Percentiles rank a stretch among this genome's conserved stretches.
Conservation (phyloP, 352 stramenopile genomes). For the Saprolegnia parasitica region DNA sequence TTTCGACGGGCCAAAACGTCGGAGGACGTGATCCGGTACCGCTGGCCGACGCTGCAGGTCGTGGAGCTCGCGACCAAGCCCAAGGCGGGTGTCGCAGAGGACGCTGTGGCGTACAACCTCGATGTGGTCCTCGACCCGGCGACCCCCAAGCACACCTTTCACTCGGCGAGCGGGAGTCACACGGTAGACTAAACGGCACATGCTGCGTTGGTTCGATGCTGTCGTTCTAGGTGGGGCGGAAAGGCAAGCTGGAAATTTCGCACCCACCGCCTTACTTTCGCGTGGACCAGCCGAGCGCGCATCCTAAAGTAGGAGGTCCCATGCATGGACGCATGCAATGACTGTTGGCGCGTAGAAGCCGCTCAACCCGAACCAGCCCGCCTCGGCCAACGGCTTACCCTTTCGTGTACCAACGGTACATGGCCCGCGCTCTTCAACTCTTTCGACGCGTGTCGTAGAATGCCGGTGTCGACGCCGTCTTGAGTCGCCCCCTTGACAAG, state of each 20-base stretch:
- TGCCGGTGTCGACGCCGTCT: neutral
- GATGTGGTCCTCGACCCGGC: conserved; percentile 20
- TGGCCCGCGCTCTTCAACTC: neutral
- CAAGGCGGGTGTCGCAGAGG: neutral
- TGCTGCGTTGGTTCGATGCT: neutral
- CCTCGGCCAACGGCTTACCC: conserved; percentile 13
- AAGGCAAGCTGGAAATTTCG: conserved; percentile 20
- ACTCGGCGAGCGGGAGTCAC: conserved; percentile 20
- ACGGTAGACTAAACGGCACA: neutral
- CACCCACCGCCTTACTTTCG: conserved; percentile 8
- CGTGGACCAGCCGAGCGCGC: neutral
- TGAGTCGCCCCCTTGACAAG: neutral
- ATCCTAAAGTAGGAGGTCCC: neutral
- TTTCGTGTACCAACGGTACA: conserved; percentile 13
- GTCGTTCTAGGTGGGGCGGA: conserved; percentile 17
- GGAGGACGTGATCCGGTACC: conserved; percentile 6
- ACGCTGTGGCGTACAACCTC: conserved; percentile 11
- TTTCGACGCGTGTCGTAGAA: neutral
- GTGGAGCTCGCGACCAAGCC: neutral
- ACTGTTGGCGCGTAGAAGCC: neutral
- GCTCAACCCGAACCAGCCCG: neutral
- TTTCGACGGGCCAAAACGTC: conserved; percentile 22
- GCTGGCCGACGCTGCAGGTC: conserved; percentile 11
- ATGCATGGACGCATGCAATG: no score
- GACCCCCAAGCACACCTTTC: conserved; percentile 24